Base-by-base conservation (phyloP, 139 green algal genomes). In the Asterochloris erici region DNA sequence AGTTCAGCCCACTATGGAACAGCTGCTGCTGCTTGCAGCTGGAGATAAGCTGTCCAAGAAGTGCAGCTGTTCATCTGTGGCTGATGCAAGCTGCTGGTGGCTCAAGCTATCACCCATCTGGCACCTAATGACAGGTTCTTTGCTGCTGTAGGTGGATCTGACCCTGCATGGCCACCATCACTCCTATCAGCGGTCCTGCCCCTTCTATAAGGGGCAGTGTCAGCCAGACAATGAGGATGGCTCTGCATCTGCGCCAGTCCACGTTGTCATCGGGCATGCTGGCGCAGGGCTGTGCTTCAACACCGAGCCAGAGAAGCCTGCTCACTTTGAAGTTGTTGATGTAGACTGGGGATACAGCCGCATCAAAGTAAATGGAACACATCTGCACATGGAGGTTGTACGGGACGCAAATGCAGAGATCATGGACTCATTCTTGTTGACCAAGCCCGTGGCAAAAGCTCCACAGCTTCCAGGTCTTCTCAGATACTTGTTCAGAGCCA, bases 251-350 rank as follows among this genome's bases (percentile, higher is more conserved):
- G 89, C 63, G 10, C 90, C 90, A 24, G 86, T 95, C 61, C 88
- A 96, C 62, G 54, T 96, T n/a, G 87, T 94, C 0, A 90, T 92
- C n/a, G 93, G 93, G 63, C 83, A 91, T 74, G 82, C 82, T 63
- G 82, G 82, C 19, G 73, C 68, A 1, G 68, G 68, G 68, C 69
- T 83, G 19, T 80, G 77, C 69, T 27, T 73, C 60, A 78, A 82
- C 21, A 76, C 77, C 0, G 19, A 29, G 27, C 71, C 82, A 4
- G 19, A 81, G 24, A 23, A 69, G 60, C 77, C 82, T 0, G 4
- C 14, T 12, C 79, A 83, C 69, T 86, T 61, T 77, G 60, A 76
- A 15, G 66, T 28, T 17, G 69, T 92, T 29, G 77, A 83, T 16
- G 54, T 91, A 64, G 87, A 78, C 76, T 89, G 85, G 81, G 90